Base-by-base conservation (phyloP, 2,329 filamentous ascomycete species). In the Fusarium algeriense region DNA sequence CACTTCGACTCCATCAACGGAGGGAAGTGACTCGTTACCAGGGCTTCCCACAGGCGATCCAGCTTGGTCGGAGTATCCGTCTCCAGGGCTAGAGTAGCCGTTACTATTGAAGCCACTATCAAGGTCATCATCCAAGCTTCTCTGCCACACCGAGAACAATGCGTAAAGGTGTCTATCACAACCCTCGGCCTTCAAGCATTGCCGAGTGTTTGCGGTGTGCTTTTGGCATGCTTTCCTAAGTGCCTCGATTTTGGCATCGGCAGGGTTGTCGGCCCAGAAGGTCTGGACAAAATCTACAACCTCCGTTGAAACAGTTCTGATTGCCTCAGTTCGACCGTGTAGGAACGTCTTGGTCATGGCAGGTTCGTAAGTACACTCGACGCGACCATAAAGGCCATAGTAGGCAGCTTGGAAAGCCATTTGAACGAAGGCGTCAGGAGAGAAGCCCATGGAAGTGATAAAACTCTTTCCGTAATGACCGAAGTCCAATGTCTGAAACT, bases 381-480 rank as follows among this genome's bases (percentile, higher is more conserved):
- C 90, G 7, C 94, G 90, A 6, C 96, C 96, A 76, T 98, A 99
- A 11, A 99, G 87, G 4, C 96, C 96, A 77, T 98, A 99, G 84
- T 99, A 98, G 2, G 96, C 95, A 7, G 95, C 95, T 81, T 99
- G 96, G 84, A 98, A 98, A 0, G 96, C 96, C 95, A 99, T 98
- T 81, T 99, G 96, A 23, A 99, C 93, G 79, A 97, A 99, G 0
- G 96, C 96, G 79, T 98, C 96, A 0, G 96, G 95, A 0, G 95
- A 98, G 82, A 98, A 97, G 11, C 95, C 95, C 91, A 97, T 97
- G 0, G 92, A 94, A 0, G 94, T 98, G 81, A 99, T 98, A 79
- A 98, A 98, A 81, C 96, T 97, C 85, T 98, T 98, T 73, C 96
- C 96, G 75, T 97, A 99, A 28, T 91, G 89, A 52, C 85, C 84